Base-by-base conservation (phyloP, 2,329 filamentous ascomycete genomes). In the Penicillium sp. region DNA sequence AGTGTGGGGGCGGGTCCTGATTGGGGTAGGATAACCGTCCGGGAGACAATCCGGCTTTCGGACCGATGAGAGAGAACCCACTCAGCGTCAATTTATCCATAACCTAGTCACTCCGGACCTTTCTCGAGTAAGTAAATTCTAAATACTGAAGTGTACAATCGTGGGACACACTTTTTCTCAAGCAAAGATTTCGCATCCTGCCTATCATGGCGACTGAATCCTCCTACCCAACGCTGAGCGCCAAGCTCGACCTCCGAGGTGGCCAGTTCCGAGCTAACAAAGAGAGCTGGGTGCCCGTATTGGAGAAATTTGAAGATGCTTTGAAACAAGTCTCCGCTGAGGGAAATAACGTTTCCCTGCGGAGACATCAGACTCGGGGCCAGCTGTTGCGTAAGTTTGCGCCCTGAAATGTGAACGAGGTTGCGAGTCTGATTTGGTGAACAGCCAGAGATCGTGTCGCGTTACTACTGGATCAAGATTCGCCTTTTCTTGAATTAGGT, bases 401-500 rank as follows among this genome's bases (percentile, higher is more conserved):
- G 25, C 41, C 7, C 2, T 12, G 22, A 4, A n/a, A 10, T 5
- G n/a, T 5, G 14, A 45, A 28, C 0, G 3, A 28, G 25, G 42
- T 3, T 15, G 2, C 42, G n/a, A 31, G 20, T 11, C 15, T 47
- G 14, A 47, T 15, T 10, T 3, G 1, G 14, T 17, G 37, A 17
- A 48, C 38, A 78, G 77, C 76, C 6, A 64, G 77, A 53, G 77
- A 79, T 56, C 67, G 77, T 35, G 68, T 79, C 25, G 66, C 73
- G 0, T 64, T 79, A 11, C 54, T 78, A 0, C 59, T 78, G 12
- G 77, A 79, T 54, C 63, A 71, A 17, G 75, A 74, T 35, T 77
- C 76, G 1, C 75, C 77, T 1, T 79, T 79, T 57, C 65, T 79
- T 1, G 77, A 79, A 39, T 65, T 79, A 4, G 68, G 75, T 5